Conservation (phyloP, 2,329 filamentous ascomycete species). For the Sarocladiaceae sp. region DNA sequence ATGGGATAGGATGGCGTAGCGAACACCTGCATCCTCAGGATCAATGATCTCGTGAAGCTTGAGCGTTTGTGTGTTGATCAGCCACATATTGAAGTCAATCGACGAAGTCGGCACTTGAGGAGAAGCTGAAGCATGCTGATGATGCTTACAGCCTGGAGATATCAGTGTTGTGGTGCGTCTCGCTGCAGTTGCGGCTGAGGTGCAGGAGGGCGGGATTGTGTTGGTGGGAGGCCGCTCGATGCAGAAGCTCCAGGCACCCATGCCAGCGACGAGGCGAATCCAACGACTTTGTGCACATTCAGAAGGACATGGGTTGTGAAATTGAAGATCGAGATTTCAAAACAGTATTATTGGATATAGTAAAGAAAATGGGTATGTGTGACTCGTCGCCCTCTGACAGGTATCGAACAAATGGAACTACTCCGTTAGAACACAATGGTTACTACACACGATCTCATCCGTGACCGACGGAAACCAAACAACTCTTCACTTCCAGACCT, state of each 20-base stretch:
- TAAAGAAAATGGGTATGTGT: slow-evolving; percentile 3
- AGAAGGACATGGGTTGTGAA: neutral
- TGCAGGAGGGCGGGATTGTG: neutral
- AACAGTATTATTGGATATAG: neutral
- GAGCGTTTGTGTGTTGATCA: slow-evolving; percentile 19
- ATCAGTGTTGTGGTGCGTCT: neutral
- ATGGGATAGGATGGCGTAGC: slow-evolving; percentile 20
- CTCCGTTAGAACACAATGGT: too few relatives aligned
- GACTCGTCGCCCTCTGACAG: neutral
- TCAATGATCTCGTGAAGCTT: slow-evolving; percentile 17
- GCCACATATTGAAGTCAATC: slow-evolving; percentile 15
- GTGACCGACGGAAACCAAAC: too few relatives aligned
- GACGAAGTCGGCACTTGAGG: neutral
- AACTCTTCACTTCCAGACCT: neutral
- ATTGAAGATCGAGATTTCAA: neutral
- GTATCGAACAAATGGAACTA: neutral
- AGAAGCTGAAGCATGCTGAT: neutral
- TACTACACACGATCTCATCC: too few relatives aligned
- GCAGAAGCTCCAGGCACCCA: too few relatives aligned
- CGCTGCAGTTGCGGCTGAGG: neutral
- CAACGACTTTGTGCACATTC: neutral
- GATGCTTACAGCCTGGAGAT: too few relatives aligned
- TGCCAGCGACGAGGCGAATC: too few relatives aligned
- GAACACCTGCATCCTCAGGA: slow-evolving; percentile 11
- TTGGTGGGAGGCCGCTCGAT: neutral